Evolutionary conservation across 306 rosid genomes (phyloP), one percentile per base, ranked within the genome.

Genomic region (Pueraria montana): DNA sequence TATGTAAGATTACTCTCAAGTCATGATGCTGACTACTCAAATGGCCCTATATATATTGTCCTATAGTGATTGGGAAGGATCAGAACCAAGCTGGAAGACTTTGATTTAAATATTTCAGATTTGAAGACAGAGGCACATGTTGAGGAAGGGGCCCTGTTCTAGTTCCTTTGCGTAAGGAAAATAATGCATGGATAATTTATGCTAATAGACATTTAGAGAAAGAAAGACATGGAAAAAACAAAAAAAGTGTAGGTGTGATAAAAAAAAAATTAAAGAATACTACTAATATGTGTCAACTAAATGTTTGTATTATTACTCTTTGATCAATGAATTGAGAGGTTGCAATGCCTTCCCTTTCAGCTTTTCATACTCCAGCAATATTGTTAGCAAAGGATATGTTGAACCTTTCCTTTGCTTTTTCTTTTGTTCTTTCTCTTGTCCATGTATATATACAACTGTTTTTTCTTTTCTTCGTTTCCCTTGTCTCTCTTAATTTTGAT

Each of bases 121-220:
- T 89, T 49, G 52, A 87, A 72, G 87, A 89, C 90, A 84, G 17
- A 30, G 81, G 85, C 93, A 89, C 93, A 89, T 91, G 94, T 88
- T 81, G 59, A 17, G 4, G 13, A 40, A 36, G 82, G 75, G 69
- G 3, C 65, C 56, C 59, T 24, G 50, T 42, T 55, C 68, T 75
- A 74, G 65, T 45, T 2, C 82, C 49, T 81, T 53, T 23, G 45
- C 45, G 0, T 32, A 12, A 24, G 18, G 11, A 62, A 62, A 62
- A 62, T 62, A 9, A 27, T 62, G 11, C 20, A 62, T 27, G n/a
- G 3, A 62, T 26, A 13, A 27, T 27, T 30, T 26, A 62, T 27
- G 10, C 5, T 13, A 26, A 3, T 61, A 13, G 18, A 23, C 5
- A 58, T 23, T 27, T 27, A 27, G 32, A 27, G 1, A 27, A 3